Percentiles rank a stretch among this genome's conserved stretches.
These are phyloP conservation scores for Globisporangium iwayamae DNA, from an alignment of 352 stramenopile species.

Conservation along the genomic window DNA sequence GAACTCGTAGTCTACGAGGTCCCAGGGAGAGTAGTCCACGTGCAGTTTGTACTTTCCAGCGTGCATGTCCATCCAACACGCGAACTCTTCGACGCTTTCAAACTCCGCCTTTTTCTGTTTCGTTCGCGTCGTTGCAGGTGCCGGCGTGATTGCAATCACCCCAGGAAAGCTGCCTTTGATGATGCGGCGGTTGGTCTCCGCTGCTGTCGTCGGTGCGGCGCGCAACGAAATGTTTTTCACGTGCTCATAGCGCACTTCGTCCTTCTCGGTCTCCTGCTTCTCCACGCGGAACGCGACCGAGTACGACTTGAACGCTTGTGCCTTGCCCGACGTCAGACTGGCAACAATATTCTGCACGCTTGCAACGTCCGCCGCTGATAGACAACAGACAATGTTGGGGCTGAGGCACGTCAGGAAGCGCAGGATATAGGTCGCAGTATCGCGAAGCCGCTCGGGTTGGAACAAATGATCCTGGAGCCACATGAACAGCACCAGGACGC, in stretches of 20 bases:
- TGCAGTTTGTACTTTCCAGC: constrained; percentile 21
- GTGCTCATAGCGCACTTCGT: constrained; percentile 9
- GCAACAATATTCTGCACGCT: constrained; percentile 6
- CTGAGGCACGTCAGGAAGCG: constrained; percentile 36
- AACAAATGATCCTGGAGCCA: constrained; percentile 58
- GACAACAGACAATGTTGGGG: constrained; percentile 15
- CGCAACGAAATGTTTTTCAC: constrained; percentile 1
- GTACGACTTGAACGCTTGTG: constrained; percentile 14
- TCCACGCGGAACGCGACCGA: constrained; percentile 17
- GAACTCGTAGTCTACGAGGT: not conserved
- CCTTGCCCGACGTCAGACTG: not conserved
- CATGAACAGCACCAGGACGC: constrained; percentile 46
- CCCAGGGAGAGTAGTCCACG: constrained; percentile 5
- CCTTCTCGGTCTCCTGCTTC: constrained; percentile 14
- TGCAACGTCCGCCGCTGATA: constrained; percentile 11
- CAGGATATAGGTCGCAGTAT: constrained; percentile 67
- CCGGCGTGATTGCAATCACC: constrained; percentile 21
- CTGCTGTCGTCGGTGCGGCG: not conserved
- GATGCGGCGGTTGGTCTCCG: constrained; percentile 22
- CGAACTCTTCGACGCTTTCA: constrained; percentile 17
- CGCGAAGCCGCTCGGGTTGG: constrained; percentile 32
- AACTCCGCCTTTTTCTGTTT: constrained; percentile 10
- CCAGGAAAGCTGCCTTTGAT: constrained; percentile 42
- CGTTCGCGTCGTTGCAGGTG: constrained; percentile 23
- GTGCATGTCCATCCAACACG: constrained; percentile 19